Evolutionary conservation across 192 early-diverging fungal genomes (phyloP).

Genomic region (Backusella tarrabulga): DNA sequence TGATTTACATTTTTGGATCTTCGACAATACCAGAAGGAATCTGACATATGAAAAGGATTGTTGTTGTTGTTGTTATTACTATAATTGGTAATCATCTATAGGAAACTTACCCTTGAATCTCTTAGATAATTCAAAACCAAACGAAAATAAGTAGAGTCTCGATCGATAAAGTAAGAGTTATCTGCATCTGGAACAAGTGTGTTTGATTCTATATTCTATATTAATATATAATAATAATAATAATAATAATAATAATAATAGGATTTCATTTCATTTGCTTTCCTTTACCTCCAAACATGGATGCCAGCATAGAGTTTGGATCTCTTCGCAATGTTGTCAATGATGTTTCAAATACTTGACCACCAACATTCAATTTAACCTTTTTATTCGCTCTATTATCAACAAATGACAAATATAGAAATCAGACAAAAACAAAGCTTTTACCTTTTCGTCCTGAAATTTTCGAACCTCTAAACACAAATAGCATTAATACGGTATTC

Average conservation of each 20-base stretch:
- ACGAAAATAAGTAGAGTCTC: constrained; percentile 33
- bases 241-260: no score
- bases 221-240: not conserved
- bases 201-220: not conserved
- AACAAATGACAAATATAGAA: not conserved
- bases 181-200: constrained; percentile 15
- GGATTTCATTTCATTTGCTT: not conserved
- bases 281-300: constrained; percentile 27
- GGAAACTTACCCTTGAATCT: constrained; percentile 18
- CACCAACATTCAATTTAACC: constrained; percentile 34
- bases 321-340: constrained; percentile 23
- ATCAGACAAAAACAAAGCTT: not conserved
- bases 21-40: constrained; percentile 27
- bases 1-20: constrained; percentile 27
- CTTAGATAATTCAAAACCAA: constrained; percentile 31
- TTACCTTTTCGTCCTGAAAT: constrained; percentile 28
- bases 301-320: constrained; percentile 28
- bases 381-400: not conserved
- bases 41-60: constrained; percentile 3
- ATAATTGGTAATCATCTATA: not conserved
- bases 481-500: no score
- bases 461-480: constrained; percentile 17
- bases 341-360: constrained; percentile 29
- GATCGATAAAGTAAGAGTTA: constrained; percentile 35
- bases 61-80: not conserved